Evolutionary conservation across 352 stramenopile genomes (phyloP).

Genomic region (Plasmopara viticola): DNA sequence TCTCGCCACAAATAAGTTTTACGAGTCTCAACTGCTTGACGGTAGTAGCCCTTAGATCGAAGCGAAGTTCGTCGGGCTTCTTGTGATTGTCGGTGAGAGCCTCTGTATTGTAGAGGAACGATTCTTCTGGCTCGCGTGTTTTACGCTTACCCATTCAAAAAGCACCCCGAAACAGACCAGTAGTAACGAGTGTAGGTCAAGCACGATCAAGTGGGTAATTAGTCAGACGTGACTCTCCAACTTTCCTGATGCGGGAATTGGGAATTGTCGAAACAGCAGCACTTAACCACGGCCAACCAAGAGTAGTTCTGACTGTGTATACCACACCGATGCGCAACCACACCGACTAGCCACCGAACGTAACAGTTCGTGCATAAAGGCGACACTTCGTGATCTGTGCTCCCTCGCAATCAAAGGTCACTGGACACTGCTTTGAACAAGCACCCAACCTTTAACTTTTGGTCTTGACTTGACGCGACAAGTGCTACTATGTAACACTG

Average conservation of each 20-base stretch:
- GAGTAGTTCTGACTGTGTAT: conserved; percentile 9
- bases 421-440: no score
- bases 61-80: neutral
- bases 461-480: no score
- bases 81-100: conserved; percentile 3
- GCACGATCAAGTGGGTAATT: conserved; percentile 1
- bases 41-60: no score
- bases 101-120: conserved; percentile 7
- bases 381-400: conserved; percentile 5
- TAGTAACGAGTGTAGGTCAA: conserved; percentile 11
- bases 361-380: conserved; percentile 2
- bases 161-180: neutral
- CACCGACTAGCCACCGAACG: conserved; percentile 14
- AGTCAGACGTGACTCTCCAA: conserved; percentile 3
- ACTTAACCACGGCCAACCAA: conserved; percentile 1
- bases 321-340: conserved; percentile 8
- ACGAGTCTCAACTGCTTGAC: no score
- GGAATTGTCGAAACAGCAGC: neutral
- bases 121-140: conserved; percentile 5
- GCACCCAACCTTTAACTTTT: no score
- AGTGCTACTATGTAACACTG: no score
- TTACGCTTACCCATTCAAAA: conserved; percentile 12
- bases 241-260: conserved; percentile 4
- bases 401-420: conserved; percentile 1
- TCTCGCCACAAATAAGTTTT: neutral